Base-by-base conservation (phyloP, 345 rosid species). In the Arabis hirsuta region DNA sequence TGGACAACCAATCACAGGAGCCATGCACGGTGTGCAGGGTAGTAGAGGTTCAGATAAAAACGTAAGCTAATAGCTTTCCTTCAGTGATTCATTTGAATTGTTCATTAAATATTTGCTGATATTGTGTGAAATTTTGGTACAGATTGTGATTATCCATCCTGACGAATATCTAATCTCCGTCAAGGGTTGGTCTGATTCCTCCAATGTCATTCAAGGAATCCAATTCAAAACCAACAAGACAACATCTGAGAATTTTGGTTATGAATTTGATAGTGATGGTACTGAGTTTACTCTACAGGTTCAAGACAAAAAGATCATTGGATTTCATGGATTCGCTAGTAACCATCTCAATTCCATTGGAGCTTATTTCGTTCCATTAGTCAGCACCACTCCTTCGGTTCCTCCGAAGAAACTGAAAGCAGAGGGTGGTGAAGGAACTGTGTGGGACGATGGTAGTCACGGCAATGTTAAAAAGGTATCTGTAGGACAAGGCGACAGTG, bases 401-500 rank as follows among this genome's bases (percentile, higher is more conserved):
- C 73, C 74, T 5, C 12, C 16, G 0, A 69, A 55, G 59, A 76
- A 62, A 58, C 22, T 76, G 20, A 16, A 69, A 38, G 79, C 79
- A 2, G 24, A 75, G 6, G 80, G 80, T 63, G 76, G 80, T 63
- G 65, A 41, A 13, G 80, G 80, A 55, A 44, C 29, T 47, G 54
- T 20, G 26, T 76, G 80, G 80, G 80, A 76, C 69, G 80, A 76
- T 48, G 66, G 71, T 36, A 7, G 4, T 50, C 60, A 76, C 45
- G 80, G 64, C 6, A 9, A 56, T 55, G 71, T 76, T 38, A 76
- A 56, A 41, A 62, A 69, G 39, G 69, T 76, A 8, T 47, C 27
- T 20, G 55, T 76, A 14, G 71, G 75, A 54, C 74, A 68, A 61
- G 53, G 71, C 13, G 9, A 55, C 11, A 51, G 56, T 53, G 79